Conservation (phyloP, 306 rosid genomes). For the Lathyrus oleraceus region DNA sequence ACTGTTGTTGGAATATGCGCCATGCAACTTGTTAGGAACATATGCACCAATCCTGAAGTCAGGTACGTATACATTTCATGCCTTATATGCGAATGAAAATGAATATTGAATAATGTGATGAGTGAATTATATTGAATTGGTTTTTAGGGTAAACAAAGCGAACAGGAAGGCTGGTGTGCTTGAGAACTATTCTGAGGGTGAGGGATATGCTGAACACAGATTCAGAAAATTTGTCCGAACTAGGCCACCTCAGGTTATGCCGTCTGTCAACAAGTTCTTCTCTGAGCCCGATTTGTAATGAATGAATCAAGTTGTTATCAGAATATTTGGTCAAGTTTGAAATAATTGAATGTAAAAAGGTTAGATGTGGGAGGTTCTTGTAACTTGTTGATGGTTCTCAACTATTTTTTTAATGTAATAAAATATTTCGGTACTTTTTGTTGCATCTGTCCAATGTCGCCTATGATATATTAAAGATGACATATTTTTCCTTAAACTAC, state of each 20-base stretch:
- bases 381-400: neutral
- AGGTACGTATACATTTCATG: conserved; percentile 53
- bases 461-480: too few relatives aligned
- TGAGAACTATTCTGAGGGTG: conserved; percentile 55
- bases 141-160: conserved; percentile 59
- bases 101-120: neutral
- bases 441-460: neutral
- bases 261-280: conserved; percentile 71
- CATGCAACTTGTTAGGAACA: conserved; percentile 73
- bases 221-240: conserved; percentile 59
- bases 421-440: neutral
- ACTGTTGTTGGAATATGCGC: conserved; percentile 65
- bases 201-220: conserved; percentile 35
- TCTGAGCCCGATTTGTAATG: conserved; percentile 45
- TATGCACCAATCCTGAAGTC: conserved; percentile 73
- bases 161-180: conserved; percentile 73
- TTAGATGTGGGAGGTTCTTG: neutral
- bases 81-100: neutral
- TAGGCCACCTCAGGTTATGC: conserved; percentile 59
- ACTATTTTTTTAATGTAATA: neutral
- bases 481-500: too few relatives aligned
- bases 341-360: conserved; percentile 1
- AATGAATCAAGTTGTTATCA: conserved; percentile 23
- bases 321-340: neutral
- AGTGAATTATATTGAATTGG: neutral